Evolutionary conservation across 352 stramenopile species (phyloP), one percentile per base, ranked within the genome.

Genomic region (Phytophthora pini): DNA sequence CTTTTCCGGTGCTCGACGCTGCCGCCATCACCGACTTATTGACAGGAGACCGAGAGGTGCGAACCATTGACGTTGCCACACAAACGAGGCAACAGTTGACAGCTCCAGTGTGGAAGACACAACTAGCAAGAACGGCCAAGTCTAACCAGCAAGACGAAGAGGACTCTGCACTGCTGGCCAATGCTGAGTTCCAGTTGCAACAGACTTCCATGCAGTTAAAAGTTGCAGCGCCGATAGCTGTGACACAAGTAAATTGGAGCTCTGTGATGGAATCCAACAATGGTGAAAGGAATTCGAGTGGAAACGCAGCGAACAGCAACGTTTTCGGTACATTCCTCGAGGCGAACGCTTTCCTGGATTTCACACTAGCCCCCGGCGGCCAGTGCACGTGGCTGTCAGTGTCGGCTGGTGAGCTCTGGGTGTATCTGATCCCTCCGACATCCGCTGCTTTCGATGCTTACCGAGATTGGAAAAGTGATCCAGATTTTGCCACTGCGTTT

Each of bases 391-490:
- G 87, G 87, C 55, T 93, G 5, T 86, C 84, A 3, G 83, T 93
- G 10, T 77, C 84, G 2, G 57, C 77, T 22, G 83, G 84, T 29
- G 78, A 89, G 31, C 44, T 89, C 0, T 87, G 77, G 67, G 73
- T 90, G 20, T 92, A 88, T 46, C 65, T 94, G 15, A 78, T 96
- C 44, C 73, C 85, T 8, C 86, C 88, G 17, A 82, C 80, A 2
- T 17, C 31, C 1, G 47, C 57, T 15, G 82, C 87, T 66, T 51
- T 87, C 3, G 71, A 83, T 0, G 60, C 67, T 2, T 94, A 89
- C 50, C 72, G 76, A 24, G 58, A 85, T 27, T 96, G 88, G 88
- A 80, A 77, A 52, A 58, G n/a, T 29, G 77, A 84, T 12, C 72
- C 52, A 0, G 52, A 71, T 3, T 70, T 71, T 9, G 69, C 75